Conservation (phyloP, 257 asterid genomes). For the Solanum acaule region DNA sequence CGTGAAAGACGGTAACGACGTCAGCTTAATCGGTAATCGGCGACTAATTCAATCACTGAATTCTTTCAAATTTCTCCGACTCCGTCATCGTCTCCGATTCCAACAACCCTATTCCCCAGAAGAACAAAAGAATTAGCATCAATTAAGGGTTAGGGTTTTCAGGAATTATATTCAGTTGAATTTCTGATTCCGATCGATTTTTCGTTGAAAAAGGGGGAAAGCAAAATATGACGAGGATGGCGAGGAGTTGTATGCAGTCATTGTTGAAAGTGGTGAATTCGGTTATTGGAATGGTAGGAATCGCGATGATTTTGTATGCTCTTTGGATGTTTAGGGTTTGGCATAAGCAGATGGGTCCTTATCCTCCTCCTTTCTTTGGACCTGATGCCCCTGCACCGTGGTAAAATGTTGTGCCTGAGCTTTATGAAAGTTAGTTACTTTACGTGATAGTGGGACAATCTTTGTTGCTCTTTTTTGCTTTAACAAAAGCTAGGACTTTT, state of each 20-base stretch:
- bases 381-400: constrained; percentile 51
- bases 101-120: neutral
- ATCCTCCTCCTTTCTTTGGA: constrained; percentile 11
- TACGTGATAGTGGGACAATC: neutral
- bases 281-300: constrained; percentile 65
- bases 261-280: constrained; percentile 68
- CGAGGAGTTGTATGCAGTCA: constrained; percentile 61
- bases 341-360: constrained; percentile 36
- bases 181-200: neutral
- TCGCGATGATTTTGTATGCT: constrained; percentile 66
- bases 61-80: neutral
- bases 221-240: constrained; percentile 54
- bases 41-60: neutral
- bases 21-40: neutral
- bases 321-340: constrained; percentile 87
- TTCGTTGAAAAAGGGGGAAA: neutral
- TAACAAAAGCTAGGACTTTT: neutral
- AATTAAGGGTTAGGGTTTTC: neutral
- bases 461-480: neutral
- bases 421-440: neutral
- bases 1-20: neutral
- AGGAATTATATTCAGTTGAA: neutral
- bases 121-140: neutral
- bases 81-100: neutral
- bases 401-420: constrained; percentile 17